Evolutionary conservation across 768 basidiomycete genomes (phyloP), one percentile per base, ranked within the genome.

Genomic region (Suillus tomentosus): DNA sequence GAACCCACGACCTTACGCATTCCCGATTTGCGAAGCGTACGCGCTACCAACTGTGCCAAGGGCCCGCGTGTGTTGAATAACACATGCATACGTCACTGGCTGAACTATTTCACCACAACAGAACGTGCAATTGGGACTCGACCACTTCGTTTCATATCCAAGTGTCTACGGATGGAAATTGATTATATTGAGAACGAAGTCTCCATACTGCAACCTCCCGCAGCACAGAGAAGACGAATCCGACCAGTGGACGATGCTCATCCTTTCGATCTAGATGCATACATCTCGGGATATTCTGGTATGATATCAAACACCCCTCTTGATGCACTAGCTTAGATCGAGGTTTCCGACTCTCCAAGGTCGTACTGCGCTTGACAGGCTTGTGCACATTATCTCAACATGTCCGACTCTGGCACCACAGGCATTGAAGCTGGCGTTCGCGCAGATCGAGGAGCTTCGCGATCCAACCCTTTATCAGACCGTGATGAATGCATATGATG

Each of bases 261-360:
- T 71, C 92, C 94, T 5, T 95, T 94, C 72, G 94, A 96, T 72
- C 84, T 96, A 61, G 95, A 96, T 63, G 76, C 85, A 48, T 91
- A 93, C 74, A 87, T 89, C 64, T 79, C 88, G 50, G 84, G 85
- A 61, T 96, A 95, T 78, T 81, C 87, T 66, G 92, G 94, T 91
- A 51, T 51, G 34, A 22, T 42, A 58, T 42, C 10, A 42, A 61
- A 63, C 15, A 36, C 45, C 14, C 22, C 31, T 45, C 15, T 19
- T 40, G 34, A 57, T 19, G 54, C 27, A 53, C 15, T 60, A 64
- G 50, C 34, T 45, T 65, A 43, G 53, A 55, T 55, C 51, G 55
- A 36, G 3, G 14, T n/a, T 43, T 34, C 15, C 55, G 47, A 39
- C 37, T 42, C 24, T 65, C 62, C 34, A 70, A 90, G 94, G 92